Conservation (phyloP, 1,139 yeast genomes). For the Debaryomyces sp. region DNA sequence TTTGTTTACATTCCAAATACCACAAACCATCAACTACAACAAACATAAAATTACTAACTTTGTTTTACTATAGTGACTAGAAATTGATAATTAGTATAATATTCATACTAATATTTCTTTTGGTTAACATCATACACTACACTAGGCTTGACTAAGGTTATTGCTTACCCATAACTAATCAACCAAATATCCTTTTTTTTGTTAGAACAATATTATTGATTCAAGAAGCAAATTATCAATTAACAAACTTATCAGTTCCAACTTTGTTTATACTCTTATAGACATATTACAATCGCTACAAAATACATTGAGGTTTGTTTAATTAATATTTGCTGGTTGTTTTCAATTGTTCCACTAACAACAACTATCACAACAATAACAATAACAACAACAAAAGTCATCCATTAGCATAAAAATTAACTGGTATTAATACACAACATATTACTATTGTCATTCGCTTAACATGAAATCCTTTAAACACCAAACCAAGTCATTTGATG, state of each 20-base stretch:
- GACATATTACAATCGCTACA: conserved; percentile 9
- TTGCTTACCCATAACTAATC: not conserved
- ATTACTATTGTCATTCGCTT: conserved; percentile 3
- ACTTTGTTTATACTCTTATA: conserved; percentile 9
- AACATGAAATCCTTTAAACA: conserved; percentile 12
- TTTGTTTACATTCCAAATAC: conserved; percentile 8
- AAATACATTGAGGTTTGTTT: conserved; percentile 6
- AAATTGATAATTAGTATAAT: not conserved
- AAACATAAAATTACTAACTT: conserved; percentile 3
- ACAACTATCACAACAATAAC: not conserved
- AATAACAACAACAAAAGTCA: not conserved
- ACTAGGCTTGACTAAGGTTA: conserved; percentile 1
- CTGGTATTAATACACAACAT: not conserved
- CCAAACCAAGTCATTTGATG: conserved; percentile 11
- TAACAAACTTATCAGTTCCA: conserved; percentile 5
- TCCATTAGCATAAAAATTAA: conserved; percentile 1
- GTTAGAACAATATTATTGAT: conserved; percentile 3
- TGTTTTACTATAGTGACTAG: conserved; percentile 1
- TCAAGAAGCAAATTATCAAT: conserved; percentile 4
- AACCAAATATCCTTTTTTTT: not conserved
- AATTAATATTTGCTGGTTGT: conserved; percentile 4
- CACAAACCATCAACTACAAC: conserved; percentile 8
- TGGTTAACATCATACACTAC: not conserved
- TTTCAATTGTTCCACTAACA: conserved; percentile 1
- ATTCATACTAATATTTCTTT: not conserved